Evolutionary conservation across 257 asterid genomes (phyloP), one percentile per base, ranked within the genome.

Genomic region (Solanum sitiens): DNA sequence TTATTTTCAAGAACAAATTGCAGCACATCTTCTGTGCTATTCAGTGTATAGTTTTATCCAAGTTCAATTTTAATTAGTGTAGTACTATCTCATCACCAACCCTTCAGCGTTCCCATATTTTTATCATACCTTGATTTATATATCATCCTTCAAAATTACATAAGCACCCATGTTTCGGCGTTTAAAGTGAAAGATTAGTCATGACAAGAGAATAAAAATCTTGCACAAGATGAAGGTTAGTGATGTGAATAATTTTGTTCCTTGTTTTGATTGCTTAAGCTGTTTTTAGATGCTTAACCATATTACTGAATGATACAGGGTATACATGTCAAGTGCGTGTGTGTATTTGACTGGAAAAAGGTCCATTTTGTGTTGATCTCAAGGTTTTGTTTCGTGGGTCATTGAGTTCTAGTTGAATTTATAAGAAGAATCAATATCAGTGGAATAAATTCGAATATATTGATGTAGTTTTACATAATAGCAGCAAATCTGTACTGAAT

Each of bases 201-300:
- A 94, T 91, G 98, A 45, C 53, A 7, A 96, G 94, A 70, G 95
- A 92, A 70, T 93, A 93, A 89, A 96, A 27, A 91, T 95, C 59
- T 91, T 93, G 79, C 92, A 92, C 89, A 95, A 93, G 95, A 94
- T 94, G 94, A 94, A 93, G 98, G 98, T 94, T 32, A 35, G 68
- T 89, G 63, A 16, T 44, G 40, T n/a, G 63, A 44, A 25, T 44
- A 25, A 44, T 77, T 77, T 74, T 25, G 39, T 44, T 77, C n/a
- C 65, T 44, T 25, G 21, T 45, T 25, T 61, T 23, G 42, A 13
- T 85, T 44, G 14, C 56, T 85, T 25, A 50, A 30, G 67, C 37
- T 77, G 15, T 44, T 25, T 77, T 44, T 77, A 77, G 61, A 77
- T 77, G 39, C 39, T 44, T 77, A 77, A 77, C n/a, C 40, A 0